Conservation (phyloP, 2,329 filamentous ascomycete species). For the Cladosporium phlei region DNA sequence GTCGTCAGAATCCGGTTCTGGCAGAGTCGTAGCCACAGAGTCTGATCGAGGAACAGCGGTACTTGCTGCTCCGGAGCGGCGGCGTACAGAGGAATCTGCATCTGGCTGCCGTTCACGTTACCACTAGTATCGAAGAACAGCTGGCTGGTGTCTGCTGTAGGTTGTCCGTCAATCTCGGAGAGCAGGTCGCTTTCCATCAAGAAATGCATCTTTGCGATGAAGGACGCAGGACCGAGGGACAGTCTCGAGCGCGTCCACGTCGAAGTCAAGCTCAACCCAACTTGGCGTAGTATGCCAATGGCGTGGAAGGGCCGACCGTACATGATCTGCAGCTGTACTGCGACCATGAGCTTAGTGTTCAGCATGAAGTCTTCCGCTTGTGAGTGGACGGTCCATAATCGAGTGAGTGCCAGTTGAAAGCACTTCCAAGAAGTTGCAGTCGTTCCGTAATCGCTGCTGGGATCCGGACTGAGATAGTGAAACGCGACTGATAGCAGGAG, state of each 20-base stretch:
- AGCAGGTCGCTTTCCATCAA: slow-evolving; percentile 13
- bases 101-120: slow-evolving; percentile 14
- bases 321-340: slow-evolving; percentile 10
- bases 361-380: slow-evolving; percentile 13
- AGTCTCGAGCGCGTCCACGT: slow-evolving; percentile 11
- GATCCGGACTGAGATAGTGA: slow-evolving; percentile 13
- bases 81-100: slow-evolving; percentile 9
- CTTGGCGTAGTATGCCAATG: slow-evolving; percentile 8
- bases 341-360: slow-evolving; percentile 12
- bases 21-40: slow-evolving; percentile 11
- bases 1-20: slow-evolving; percentile 12
- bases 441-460: slow-evolving; percentile 10
- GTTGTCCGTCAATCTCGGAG: slow-evolving; percentile 13
- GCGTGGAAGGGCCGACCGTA: slow-evolving; percentile 12
- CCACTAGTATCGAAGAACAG: slow-evolving; percentile 13
- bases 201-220: slow-evolving; percentile 13
- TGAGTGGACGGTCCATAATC: slow-evolving; percentile 12
- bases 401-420: slow-evolving; percentile 11
- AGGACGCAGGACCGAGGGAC: slow-evolving; percentile 8
- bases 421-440: slow-evolving; percentile 11
- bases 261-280: slow-evolving; percentile 9
- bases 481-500: slow-evolving; percentile 12
- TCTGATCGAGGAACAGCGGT: slow-evolving; percentile 12
- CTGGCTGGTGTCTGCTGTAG: slow-evolving; percentile 6
- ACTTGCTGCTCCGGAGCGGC: slow-evolving; percentile 13